These are phyloP conservation scores for Backusella psychrophila DNA, from an alignment of 192 early-diverging fungal species.

Conservation along the genomic window DNA sequence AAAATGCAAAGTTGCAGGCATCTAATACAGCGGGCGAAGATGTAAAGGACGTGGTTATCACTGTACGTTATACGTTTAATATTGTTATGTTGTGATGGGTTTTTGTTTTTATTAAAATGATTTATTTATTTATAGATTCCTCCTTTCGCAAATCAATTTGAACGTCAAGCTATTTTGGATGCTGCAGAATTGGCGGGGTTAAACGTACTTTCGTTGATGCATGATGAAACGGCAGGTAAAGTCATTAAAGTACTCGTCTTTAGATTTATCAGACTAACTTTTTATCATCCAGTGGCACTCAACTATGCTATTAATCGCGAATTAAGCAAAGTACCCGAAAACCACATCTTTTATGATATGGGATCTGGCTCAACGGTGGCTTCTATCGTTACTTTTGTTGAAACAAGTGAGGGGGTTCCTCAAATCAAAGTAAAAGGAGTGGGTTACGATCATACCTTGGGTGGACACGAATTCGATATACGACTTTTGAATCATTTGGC, in stretches of 20 bases:
- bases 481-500: constrained; percentile 80
- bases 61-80: constrained; percentile 50
- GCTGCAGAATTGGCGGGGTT: constrained; percentile 89
- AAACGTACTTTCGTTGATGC: constrained; percentile 77
- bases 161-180: constrained; percentile 91
- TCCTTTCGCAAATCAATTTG: constrained; percentile 83
- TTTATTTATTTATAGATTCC: constrained; percentile 62
- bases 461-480: constrained; percentile 86
- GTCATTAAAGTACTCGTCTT: too few relatives aligned
- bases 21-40: constrained; percentile 67
- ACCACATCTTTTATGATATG: constrained; percentile 97
- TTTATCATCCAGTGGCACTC: constrained; percentile 61
- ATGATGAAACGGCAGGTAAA: constrained; percentile 89
- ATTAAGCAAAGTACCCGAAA: constrained; percentile 61
- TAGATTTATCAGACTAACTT: too few relatives aligned
- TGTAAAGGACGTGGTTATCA: constrained; percentile 88
- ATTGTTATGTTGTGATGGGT: not conserved
- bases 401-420: constrained; percentile 59
- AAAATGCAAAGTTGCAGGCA: constrained; percentile 84
- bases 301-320: constrained; percentile 83
- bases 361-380: constrained; percentile 92
- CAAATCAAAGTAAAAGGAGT: constrained; percentile 80
- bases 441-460: constrained; percentile 82
- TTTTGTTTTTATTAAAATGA: constrained; percentile 1
- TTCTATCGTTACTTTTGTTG: constrained; percentile 75